Base-by-base conservation (phyloP, 257 asterid genomes). In the Cynanchum wilfordii region DNA sequence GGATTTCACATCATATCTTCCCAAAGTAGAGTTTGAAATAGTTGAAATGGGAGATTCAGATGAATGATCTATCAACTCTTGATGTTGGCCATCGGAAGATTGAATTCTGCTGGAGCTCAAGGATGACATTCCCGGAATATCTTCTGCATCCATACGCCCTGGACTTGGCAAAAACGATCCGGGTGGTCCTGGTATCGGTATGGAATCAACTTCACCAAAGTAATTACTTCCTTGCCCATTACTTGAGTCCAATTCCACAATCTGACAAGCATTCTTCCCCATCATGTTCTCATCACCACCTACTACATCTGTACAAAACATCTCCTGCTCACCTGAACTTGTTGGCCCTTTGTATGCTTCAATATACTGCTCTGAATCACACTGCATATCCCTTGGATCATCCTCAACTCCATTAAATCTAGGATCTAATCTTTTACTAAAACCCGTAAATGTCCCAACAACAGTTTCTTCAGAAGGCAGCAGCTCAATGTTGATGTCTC, bases 131-230 rank as follows among this genome's bases (percentile, higher is more conserved):
- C 96, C 97, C 47, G 84, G 91, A 79, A 87, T 82, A 72, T 88
- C 97, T 83, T 89, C 97, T 0, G 97, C 88, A 76, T 81, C 79
- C 90, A 83, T 87, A 42, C 86, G 94, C 24, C 93, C 90, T 0
- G 97, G 98, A 74, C 98, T 93, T 0, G 97, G 98, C 76, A 93
- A 81, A 82, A 88, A 94, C 0, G 96, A 94, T 69, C 98, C 98
- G 0, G 96, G 97, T 4, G 98, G 98, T 51, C 97, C 98, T 0
- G 98, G 98, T 74, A 94, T 94, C 40, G 90, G 90, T 74, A 89
- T 89, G 42, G 92, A 88, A 75, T 91, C 98, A 42, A 93, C 97
- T 81, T 86, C 91, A 56, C 72, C 78, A 76, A 72, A 89, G 82
- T 85, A 93, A 80, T 84, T 77, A 33, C 38, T 33, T 72, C 95